Percentiles rank a stretch among this genome's conserved stretches.
Evolutionary conservation across 352 stramenopile species (phyloP).

Genomic region (Phytophthora vignae): DNA sequence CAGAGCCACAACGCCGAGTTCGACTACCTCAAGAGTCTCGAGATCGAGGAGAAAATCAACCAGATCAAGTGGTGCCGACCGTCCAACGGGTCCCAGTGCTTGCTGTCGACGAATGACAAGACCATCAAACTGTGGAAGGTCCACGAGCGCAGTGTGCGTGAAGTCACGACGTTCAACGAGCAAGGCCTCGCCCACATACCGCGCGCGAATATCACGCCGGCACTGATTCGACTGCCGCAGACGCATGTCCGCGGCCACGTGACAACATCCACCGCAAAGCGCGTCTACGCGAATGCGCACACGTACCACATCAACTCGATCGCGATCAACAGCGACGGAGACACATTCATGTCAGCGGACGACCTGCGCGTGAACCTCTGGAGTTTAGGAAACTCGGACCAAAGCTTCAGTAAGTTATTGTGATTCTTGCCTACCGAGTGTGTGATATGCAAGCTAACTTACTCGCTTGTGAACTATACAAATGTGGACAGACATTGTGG

Average conservation of each 20-base stretch:
- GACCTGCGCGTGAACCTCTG: slow-evolving; percentile 97
- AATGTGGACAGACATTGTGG: slow-evolving; percentile 88
- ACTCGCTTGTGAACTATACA: not conserved
- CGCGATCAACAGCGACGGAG: slow-evolving; percentile 93
- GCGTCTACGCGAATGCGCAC: slow-evolving; percentile 94
- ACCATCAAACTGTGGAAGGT: slow-evolving; percentile 98
- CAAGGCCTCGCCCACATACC: slow-evolving; percentile 41
- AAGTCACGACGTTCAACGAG: slow-evolving; percentile 81
- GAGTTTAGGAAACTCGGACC: slow-evolving; percentile 91
- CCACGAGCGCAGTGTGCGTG: slow-evolving; percentile 77
- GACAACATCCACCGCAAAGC: slow-evolving; percentile 80
- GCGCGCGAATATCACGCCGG: slow-evolving; percentile 30
- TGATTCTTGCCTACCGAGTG: not conserved
- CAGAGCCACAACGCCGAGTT: slow-evolving; percentile 98
- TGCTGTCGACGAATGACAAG: slow-evolving; percentile 98
- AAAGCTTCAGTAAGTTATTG: slow-evolving; percentile 88
- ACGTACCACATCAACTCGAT: slow-evolving; percentile 98
- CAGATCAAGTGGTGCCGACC: slow-evolving; percentile 95
- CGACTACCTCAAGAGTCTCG: slow-evolving; percentile 97
- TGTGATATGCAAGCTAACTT: not conserved
- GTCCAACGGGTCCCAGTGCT: slow-evolving; percentile 90
- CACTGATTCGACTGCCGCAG: slow-evolving; percentile 67
- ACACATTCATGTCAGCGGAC: slow-evolving; percentile 97
- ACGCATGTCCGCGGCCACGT: slow-evolving; percentile 63
- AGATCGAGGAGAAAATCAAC: slow-evolving; percentile 99